Evolutionary conservation across 768 basidiomycete species (phyloP).

Genomic region (Rhodotorula kratochvilovae): DNA sequence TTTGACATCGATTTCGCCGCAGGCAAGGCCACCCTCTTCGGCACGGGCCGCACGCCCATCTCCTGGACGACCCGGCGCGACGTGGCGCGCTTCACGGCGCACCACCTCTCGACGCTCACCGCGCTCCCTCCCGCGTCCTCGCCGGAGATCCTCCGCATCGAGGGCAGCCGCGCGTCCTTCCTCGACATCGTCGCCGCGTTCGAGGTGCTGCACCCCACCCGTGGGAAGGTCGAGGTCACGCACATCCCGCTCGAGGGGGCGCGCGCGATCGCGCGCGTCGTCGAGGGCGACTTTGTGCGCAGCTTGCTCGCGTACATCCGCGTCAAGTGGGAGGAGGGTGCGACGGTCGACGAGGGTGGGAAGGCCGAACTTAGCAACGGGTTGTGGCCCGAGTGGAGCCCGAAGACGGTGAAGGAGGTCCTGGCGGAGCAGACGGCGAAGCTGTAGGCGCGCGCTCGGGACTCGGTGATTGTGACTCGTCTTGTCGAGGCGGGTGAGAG

Average conservation of each 20-base stretch:
- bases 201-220: background rate
- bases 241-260: background rate
- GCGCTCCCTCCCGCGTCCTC: background rate
- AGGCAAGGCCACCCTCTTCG: background rate
- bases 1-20: background rate
- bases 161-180: conserved; percentile 1
- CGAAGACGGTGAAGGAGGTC: background rate
- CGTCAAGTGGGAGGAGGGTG: background rate
- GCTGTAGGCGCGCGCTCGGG: no score
- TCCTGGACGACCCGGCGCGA: conserved; percentile 2
- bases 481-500: no score
- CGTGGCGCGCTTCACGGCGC: conserved; percentile 8
- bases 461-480: no score
- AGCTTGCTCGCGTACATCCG: background rate
- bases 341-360: background rate
- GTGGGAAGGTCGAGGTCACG: background rate
- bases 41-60: conserved; percentile 5
- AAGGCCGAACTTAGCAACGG: background rate
- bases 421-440: background rate
- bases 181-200: background rate
- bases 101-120: conserved; percentile 10
- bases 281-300: background rate
- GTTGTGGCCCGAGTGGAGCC: background rate
- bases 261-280: background rate
- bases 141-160: background rate